phyloP scores from a whole-genome alignment of 2,329 filamentous ascomycete genomes.

The Arthrobotrys pseudoclavata region DNA sequence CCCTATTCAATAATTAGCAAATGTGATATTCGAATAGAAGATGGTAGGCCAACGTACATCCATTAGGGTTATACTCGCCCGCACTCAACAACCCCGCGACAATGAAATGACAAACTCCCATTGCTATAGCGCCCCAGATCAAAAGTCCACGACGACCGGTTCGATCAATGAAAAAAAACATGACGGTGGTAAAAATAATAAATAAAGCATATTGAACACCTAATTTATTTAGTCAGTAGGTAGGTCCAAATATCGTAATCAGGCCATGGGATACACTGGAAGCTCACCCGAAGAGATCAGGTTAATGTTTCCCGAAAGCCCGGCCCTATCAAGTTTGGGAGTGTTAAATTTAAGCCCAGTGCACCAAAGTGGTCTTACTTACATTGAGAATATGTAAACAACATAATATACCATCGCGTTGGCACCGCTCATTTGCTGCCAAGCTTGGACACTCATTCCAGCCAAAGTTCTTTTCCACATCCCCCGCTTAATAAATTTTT shows the following conservation, averaged over 20 bases:
- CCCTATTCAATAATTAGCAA: neutral
- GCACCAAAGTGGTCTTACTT: conserved; percentile 67
- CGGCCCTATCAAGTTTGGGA: neutral
- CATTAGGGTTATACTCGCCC: conserved; percentile 65
- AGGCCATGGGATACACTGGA: neutral
- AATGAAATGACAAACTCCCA: conserved; percentile 70
- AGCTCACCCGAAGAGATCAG: conserved; percentile 69
- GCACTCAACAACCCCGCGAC: conserved; percentile 71
- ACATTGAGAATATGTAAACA: conserved; percentile 74
- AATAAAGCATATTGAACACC: conserved; percentile 73
- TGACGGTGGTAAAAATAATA: conserved; percentile 70
- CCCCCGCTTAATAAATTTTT: conserved; percentile 68
- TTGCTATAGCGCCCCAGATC: conserved; percentile 68
- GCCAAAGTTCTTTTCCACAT: conserved; percentile 71
- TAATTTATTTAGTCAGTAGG: neutral
- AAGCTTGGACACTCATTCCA: conserved; percentile 71
- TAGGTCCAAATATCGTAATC: no score
- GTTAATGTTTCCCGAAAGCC: conserved; percentile 65
- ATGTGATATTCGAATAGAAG: conserved; percentile 66
- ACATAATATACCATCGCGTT: conserved; percentile 75
- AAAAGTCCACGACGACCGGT: conserved; percentile 70
- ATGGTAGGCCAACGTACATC: conserved; percentile 62
- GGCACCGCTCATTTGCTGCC: conserved; percentile 72
- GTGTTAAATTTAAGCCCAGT: neutral
- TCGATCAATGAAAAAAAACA: conserved; percentile 70